Percentiles rank a stretch among this genome's conserved stretches.
Evolutionary conservation across 768 basidiomycete genomes (phyloP).

Genomic region (Cubamyces sp.): DNA sequence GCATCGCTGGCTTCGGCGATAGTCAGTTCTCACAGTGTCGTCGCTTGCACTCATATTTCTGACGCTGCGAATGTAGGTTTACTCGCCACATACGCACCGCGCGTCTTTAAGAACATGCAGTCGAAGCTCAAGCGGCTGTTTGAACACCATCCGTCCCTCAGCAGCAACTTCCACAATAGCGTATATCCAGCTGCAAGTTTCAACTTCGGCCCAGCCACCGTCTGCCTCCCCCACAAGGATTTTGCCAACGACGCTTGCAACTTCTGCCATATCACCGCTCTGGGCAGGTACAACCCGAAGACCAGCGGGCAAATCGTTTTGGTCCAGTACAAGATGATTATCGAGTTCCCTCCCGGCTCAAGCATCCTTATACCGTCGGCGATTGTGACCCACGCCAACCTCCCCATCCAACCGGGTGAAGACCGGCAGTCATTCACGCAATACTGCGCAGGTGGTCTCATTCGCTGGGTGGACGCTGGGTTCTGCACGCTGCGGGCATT

Average conservation of each 20-base stretch:
- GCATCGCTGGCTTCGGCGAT: conserved; percentile 8
- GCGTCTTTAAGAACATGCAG: conserved; percentile 4
- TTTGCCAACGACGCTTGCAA: conserved; percentile 7
- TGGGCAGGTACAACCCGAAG: conserved; percentile 18
- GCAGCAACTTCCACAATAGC: conserved; percentile 2
- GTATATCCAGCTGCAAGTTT: conserved; percentile 18
- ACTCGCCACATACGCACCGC: conserved; percentile 15
- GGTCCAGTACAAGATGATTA: conserved; percentile 11
- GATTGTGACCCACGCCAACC: conserved; percentile 18
- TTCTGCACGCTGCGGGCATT: no score
- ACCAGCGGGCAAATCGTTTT: conserved; percentile 23
- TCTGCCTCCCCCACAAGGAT: conserved; percentile 1
- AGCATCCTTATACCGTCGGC: conserved; percentile 25
- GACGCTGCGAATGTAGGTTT: not conserved
- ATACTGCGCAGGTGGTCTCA: conserved; percentile 25
- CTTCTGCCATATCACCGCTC: conserved; percentile 12
- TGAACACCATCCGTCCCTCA: not conserved
- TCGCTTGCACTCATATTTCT: not conserved
- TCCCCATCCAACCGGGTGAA: conserved; percentile 14
- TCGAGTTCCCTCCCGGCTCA: conserved; percentile 24
- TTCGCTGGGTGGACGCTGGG: conserved; percentile 19
- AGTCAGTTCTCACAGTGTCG: conserved; percentile 12
- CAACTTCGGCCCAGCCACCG: conserved; percentile 20
- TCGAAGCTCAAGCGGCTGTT: not conserved
- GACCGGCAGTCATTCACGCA: conserved; percentile 20